These are phyloP conservation scores for Xylaria bambusicola DNA, from an alignment of 495 filamentous ascomycete species.

Conservation along the genomic window DNA sequence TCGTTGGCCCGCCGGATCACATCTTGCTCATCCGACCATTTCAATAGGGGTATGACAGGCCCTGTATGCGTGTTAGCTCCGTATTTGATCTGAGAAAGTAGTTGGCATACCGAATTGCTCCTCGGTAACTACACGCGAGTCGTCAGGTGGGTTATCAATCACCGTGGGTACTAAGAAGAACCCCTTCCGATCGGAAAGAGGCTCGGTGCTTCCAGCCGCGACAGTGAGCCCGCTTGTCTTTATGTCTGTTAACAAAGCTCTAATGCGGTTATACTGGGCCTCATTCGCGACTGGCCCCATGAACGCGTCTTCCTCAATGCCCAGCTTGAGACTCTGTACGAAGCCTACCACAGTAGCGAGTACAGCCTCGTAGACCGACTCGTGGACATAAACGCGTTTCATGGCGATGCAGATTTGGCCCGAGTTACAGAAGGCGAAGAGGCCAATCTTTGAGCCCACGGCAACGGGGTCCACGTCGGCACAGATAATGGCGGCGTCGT, in stretches of 20 bases:
- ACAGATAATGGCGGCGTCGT: slow-evolving; percentile 60
- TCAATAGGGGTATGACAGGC: slow-evolving; percentile 56
- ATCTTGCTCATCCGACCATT: slow-evolving; percentile 59
- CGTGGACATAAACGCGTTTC: slow-evolving; percentile 62
- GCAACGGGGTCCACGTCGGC: slow-evolving; percentile 60
- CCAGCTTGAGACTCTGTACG: slow-evolving; percentile 43
- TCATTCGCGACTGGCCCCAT: slow-evolving; percentile 59
- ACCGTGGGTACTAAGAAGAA: slow-evolving; percentile 59
- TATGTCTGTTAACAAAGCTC: slow-evolving; percentile 46
- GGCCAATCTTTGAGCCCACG: slow-evolving; percentile 53
- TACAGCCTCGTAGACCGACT: slow-evolving; percentile 57
- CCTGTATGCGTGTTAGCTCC: slow-evolving; percentile 18
- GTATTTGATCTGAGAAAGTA: background rate
- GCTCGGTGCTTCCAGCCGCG: slow-evolving; percentile 42
- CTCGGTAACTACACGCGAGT: slow-evolving; percentile 50
- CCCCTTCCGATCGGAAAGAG: slow-evolving; percentile 33
- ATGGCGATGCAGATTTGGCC: slow-evolving; percentile 61
- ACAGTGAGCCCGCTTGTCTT: slow-evolving; percentile 43
- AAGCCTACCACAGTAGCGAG: slow-evolving; percentile 47
- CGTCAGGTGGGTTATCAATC: slow-evolving; percentile 59
- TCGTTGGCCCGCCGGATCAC: slow-evolving; percentile 56
- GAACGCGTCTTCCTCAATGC: slow-evolving; percentile 17
- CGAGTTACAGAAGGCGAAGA: slow-evolving; percentile 53
- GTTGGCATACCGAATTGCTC: slow-evolving; percentile 43
- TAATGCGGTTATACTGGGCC: slow-evolving; percentile 49